These are phyloP conservation scores for Incumbomyces lentus DNA, from an alignment of 2,329 filamentous ascomycete genomes.

Conservation along the genomic window DNA sequence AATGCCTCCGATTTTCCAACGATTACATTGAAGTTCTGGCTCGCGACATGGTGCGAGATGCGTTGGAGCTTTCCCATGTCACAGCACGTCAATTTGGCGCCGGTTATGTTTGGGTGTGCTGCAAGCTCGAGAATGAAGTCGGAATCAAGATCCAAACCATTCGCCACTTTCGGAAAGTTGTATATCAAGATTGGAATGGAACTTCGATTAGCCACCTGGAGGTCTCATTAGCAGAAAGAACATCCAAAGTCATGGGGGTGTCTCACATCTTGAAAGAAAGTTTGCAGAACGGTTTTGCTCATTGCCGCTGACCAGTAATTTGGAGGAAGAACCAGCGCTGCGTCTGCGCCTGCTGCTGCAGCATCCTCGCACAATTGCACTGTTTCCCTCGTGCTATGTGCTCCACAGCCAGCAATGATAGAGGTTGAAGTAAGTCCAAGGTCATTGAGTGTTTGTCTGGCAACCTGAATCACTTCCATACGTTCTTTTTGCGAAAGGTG, in stretches of 20 bases:
- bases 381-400: conserved; percentile 54
- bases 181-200: conserved; percentile 52
- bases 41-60: background rate
- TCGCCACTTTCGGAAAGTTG: conserved; percentile 59
- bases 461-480: conserved; percentile 43
- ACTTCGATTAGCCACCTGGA: conserved; percentile 35
- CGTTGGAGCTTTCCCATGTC: conserved; percentile 51
- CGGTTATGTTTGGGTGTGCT: conserved; percentile 46
- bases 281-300: conserved; percentile 48
- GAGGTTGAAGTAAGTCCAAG: conserved; percentile 28
- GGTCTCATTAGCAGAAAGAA: too few species aligned
- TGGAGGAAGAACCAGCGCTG: conserved; percentile 50
- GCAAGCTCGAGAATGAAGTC: conserved; percentile 26
- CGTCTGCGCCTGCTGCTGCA: conserved; percentile 50
- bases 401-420: conserved; percentile 53
- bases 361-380: conserved; percentile 51
- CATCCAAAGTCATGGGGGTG: too few species aligned
- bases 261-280: conserved; percentile 44
- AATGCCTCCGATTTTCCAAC: conserved; percentile 5
- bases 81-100: conserved; percentile 57
- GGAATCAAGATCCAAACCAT: conserved; percentile 58
- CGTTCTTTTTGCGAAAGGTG: conserved; percentile 50
- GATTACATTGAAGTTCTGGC: conserved; percentile 6
- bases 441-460: conserved; percentile 27
- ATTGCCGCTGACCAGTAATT: conserved; percentile 51